A percentile compares a stretch with the other conserved stretches of the same genome.
phyloP scores from a whole-genome alignment of 441 rosid species.

The Metrosideros polymorpha region DNA sequence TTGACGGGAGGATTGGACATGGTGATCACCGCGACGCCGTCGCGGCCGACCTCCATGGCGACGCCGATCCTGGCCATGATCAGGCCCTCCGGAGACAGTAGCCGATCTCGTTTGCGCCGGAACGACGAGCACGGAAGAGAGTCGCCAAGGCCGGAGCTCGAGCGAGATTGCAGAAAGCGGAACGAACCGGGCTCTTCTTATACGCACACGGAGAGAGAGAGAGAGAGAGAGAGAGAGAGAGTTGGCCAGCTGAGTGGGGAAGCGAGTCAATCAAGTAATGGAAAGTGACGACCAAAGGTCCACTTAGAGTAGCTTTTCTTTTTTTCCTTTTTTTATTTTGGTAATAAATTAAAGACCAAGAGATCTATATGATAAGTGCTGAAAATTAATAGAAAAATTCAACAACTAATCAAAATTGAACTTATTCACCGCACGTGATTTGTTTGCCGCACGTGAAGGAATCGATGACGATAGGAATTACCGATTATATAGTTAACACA shows the following conservation, averaged over 20 bases:
- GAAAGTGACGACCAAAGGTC: not conserved
- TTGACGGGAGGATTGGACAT: constrained; percentile 89
- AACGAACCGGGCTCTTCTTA: not conserved
- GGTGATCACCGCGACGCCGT: constrained; percentile 86
- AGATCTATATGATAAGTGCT: not conserved
- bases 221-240: no score
- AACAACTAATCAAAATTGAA: no score
- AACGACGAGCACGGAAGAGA: not conserved
- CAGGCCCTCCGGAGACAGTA: not conserved
- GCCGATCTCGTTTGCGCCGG: not conserved
- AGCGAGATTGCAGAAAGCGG: not conserved
- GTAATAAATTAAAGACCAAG: not conserved
- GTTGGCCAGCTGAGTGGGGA: not conserved
- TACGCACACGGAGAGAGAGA: not conserved
- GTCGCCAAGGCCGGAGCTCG: not conserved
- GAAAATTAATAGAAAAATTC: no score
- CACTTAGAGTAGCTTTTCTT: rapidly evolving
- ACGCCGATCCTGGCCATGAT: constrained; percentile 52
- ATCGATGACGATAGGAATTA: no score
- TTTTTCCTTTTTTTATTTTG: not conserved
- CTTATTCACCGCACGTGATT: not conserved
- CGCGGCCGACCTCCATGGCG: constrained; percentile 64
- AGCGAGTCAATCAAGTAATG: not conserved
- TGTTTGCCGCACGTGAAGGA: not conserved
- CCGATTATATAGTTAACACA: no score